Percentiles rank a stretch among this genome's conserved stretches.
These are phyloP conservation scores for Paramarasmius palmivorus DNA, from an alignment of 1,284 basidiomycete genomes.

Conservation along the genomic window DNA sequence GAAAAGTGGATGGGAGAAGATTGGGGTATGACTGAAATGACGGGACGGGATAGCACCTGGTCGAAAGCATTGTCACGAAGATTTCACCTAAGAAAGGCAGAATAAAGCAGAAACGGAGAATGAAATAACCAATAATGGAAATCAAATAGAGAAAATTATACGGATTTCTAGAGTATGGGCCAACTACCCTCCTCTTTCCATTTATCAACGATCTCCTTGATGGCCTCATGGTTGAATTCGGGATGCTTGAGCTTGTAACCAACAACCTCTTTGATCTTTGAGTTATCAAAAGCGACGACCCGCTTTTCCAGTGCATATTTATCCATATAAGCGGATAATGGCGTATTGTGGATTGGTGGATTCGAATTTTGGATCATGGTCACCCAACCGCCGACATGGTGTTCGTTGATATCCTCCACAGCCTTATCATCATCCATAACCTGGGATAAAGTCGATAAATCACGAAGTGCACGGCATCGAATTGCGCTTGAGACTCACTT, in stretches of 20 bases:
- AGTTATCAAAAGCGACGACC: conserved; percentile 62
- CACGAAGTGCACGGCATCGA: background rate
- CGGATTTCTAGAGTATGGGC: conserved; percentile 43
- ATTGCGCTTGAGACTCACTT: conserved; percentile 41
- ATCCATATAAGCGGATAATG: conserved; percentile 83
- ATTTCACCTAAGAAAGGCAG: too few species aligned
- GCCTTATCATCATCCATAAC: conserved; percentile 55
- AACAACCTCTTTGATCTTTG: conserved; percentile 72
- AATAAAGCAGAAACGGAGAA: background rate
- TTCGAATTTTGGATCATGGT: conserved; percentile 77
- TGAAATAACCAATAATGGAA: conserved; percentile 1
- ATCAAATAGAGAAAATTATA: too few species aligned
- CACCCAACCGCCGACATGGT: conserved; percentile 84
- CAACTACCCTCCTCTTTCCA: conserved; percentile 77
- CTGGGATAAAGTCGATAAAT: conserved; percentile 20
- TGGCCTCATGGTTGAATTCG: conserved; percentile 58
- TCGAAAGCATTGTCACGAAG: too few species aligned
- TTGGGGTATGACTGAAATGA: background rate
- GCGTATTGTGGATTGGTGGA: conserved; percentile 76
- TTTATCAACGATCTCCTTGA: conserved; percentile 76
- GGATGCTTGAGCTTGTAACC: conserved; percentile 73
- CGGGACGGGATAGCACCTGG: background rate
- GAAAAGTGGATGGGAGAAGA: background rate
- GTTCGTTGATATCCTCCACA: conserved; percentile 87
- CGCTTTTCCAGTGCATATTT: conserved; percentile 70